Evolutionary conservation across 2,329 filamentous ascomycete genomes (phyloP).

Genomic region (Byssochlamys sp.): DNA sequence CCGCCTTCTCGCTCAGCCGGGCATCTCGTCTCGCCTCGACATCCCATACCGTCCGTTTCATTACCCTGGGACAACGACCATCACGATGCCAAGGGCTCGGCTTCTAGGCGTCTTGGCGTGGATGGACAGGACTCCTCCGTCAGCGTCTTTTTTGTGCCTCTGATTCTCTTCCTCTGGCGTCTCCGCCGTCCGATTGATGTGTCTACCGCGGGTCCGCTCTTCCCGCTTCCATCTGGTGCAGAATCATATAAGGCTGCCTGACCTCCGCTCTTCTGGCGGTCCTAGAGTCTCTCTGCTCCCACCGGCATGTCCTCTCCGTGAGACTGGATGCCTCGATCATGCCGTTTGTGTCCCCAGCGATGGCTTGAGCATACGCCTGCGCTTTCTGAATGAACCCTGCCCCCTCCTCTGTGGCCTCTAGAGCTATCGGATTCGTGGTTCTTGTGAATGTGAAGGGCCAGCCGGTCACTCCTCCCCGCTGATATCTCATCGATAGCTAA

Average conservation of each 20-base stretch:
- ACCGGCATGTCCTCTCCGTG: not conserved
- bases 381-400: not conserved
- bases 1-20: not conserved
- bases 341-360: not conserved
- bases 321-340: not conserved
- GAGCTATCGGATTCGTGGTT: slow-evolving; percentile 1
- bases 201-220: slow-evolving; percentile 12
- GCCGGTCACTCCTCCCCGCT: not conserved
- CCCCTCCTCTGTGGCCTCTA: not conserved
- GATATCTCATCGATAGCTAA: not conserved
- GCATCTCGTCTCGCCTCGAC: not conserved
- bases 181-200: slow-evolving; percentile 14
- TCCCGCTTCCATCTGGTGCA: slow-evolving; percentile 6
- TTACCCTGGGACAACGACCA: slow-evolving; percentile 4
- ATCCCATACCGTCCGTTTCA: not conserved
- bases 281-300: not conserved
- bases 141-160: slow-evolving; percentile 2
- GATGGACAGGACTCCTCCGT: slow-evolving; percentile 15
- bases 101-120: slow-evolving; percentile 22
- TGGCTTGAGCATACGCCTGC: not conserved
- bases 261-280: not conserved
- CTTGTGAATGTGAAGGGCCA: not conserved
- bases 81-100: slow-evolving; percentile 22
- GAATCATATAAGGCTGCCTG: slow-evolving; percentile 10
- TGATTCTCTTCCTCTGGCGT: slow-evolving; percentile 12